These are phyloP conservation scores for Diplodia sapinea DNA, from an alignment of 2,329 filamentous ascomycete species.

Conservation along the genomic window DNA sequence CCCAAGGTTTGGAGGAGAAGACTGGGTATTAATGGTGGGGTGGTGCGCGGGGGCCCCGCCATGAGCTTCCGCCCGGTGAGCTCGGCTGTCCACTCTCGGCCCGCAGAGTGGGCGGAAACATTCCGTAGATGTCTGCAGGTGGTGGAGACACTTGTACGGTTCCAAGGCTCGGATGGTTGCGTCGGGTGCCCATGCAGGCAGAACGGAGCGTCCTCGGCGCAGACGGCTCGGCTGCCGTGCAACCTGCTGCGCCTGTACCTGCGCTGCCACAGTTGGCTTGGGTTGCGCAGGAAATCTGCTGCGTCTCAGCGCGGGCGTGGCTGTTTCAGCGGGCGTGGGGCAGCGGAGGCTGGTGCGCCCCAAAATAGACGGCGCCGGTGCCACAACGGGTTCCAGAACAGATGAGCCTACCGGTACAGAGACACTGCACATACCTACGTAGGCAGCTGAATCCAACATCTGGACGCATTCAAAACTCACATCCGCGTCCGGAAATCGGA, in stretches of 20 bases:
- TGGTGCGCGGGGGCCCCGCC: conserved; percentile 18
- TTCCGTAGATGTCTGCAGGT: background rate
- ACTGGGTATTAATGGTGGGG: background rate
- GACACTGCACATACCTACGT: no score
- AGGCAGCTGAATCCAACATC: no score
- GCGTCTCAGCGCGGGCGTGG: conserved; percentile 12
- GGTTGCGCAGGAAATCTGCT: background rate
- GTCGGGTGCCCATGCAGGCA: no score
- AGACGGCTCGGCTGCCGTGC: background rate
- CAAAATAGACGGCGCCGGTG: conserved; percentile 5
- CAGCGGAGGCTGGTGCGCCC: background rate
- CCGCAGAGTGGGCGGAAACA: conserved; percentile 22
- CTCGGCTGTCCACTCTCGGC: conserved; percentile 26
- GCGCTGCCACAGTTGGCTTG: background rate
- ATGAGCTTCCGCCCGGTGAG: conserved; percentile 14
- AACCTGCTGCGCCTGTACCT: background rate
- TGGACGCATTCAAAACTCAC: no score
- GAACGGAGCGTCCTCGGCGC: background rate
- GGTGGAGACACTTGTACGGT: no score
- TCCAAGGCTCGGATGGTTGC: no score
- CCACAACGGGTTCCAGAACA: no score
- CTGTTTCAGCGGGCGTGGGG: conserved; percentile 20
- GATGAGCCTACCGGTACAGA: no score
- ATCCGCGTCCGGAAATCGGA: no score
- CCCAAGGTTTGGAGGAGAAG: no score